Evolutionary conservation across 345 rosid genomes (phyloP), one percentile per base, ranked within the genome.

Genomic region (Lepidium sativum): DNA sequence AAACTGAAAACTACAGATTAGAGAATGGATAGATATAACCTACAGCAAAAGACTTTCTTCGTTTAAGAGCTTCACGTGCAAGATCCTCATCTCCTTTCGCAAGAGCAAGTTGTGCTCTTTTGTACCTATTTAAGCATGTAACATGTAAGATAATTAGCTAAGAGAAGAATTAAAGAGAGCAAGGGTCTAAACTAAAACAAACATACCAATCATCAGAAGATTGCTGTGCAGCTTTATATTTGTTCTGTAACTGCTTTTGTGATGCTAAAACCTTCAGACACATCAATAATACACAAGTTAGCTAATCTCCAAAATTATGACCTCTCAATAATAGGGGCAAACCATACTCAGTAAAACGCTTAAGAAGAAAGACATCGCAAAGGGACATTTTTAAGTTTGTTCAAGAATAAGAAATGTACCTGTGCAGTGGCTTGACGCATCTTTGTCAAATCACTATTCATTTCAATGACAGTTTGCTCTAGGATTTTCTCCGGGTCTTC

Each of bases 401-500:
- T 15, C 27, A 54, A 54, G 29, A 33, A 15, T 59, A 51, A 16
- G 9, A 18, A 41, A 27, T 72, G 33, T 69, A 85, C 92, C 70
- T 83, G 87, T 61, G 96, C 96, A 62, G 96, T 83, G 48, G 96
- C 92, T 71, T 88, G 89, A 39, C 89, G 86, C 92, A 88, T 83
- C 77, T 85, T 85, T 8, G 72, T 76, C 76, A 85, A 78, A 79
- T 88, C 92, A 65, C 71, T 80, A 57, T 85, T 85, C 96, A 88
- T 85, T 71, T 85, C 92, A 61, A 80, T 79, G 3, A 88, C 87
- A 23, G 89, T 75, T 72, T 85, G 96, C 54, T 88, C 96, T 52
- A 88, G 71, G 42, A 88, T 83, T 74, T 88, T 88, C 78, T 85
- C 92, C 0, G 92, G 96, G 67, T 85, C 89, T 77, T 88, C 96